A percentile compares a stretch with the other conserved stretches of the same genome.
These are phyloP conservation scores for Globisporangium viniferum DNA, from an alignment of 352 stramenopile genomes.

Conservation along the genomic window DNA sequence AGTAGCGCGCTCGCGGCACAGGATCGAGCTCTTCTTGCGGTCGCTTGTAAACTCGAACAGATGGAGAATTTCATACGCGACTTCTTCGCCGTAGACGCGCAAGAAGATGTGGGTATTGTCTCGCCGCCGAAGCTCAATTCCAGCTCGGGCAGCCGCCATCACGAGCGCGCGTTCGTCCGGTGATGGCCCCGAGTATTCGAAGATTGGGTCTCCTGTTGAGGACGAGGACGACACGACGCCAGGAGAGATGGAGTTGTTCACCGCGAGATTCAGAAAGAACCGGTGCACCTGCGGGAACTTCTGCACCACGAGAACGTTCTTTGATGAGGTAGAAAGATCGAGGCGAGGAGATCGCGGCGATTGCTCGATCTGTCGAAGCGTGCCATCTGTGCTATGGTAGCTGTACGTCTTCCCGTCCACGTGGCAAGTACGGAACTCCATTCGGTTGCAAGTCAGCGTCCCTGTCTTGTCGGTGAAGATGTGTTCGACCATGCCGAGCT, in stretches of 20 bases:
- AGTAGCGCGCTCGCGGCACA: constrained; percentile 31
- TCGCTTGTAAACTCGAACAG: constrained; percentile 64
- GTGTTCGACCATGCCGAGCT: constrained; percentile 94
- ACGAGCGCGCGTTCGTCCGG: constrained; percentile 77
- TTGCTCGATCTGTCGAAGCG: constrained; percentile 25
- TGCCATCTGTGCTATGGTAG: constrained; percentile 29
- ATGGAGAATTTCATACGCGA: constrained; percentile 46
- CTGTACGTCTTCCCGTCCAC: constrained; percentile 75
- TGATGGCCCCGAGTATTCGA: constrained; percentile 75
- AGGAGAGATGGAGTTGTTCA: constrained; percentile 60
- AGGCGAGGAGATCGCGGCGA: not conserved
- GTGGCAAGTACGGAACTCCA: constrained; percentile 92
- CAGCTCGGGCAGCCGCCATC: constrained; percentile 40
- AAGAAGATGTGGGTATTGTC: constrained; percentile 33
- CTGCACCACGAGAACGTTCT: constrained; percentile 2
- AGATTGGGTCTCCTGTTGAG: constrained; percentile 6
- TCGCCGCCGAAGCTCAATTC: constrained; percentile 33
- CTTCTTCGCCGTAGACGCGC: constrained; percentile 24
- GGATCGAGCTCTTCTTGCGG: constrained; percentile 64
- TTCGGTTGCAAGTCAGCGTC: constrained; percentile 91
- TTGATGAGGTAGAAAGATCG: not conserved
- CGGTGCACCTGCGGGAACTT: constrained; percentile 27
- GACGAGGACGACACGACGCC: constrained; percentile 10
- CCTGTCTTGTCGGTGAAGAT: constrained; percentile 96
- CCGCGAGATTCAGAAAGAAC: constrained; percentile 53